Percentiles rank a stretch among this genome's conserved stretches.
phyloP scores from a whole-genome alignment of 495 filamentous ascomycete species.

The Polyplosphaeria fusca region DNA sequence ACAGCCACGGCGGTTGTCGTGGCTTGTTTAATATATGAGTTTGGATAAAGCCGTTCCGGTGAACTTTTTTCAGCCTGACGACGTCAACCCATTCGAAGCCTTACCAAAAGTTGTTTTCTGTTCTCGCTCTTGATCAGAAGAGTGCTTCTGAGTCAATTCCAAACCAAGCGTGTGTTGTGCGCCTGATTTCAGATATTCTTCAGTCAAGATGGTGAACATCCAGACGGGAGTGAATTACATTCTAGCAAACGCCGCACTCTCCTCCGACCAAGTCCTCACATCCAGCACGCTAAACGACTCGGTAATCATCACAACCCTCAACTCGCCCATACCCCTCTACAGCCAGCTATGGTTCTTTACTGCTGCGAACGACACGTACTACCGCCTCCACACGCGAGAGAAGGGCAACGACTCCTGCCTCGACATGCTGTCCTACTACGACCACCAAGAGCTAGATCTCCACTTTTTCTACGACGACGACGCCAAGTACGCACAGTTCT shows the following conservation, averaged over 20 bases:
- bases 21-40: no score
- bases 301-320: neutral
- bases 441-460: neutral
- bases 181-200: no score
- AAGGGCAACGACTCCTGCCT: conserved; percentile 10
- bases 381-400: conserved; percentile 9
- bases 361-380: neutral
- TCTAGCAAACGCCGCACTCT: conserved; percentile 5
- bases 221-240: no score
- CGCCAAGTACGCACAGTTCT: conserved; percentile 4
- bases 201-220: no score
- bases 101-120: no score
- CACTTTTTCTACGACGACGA: neutral
- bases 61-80: no score
- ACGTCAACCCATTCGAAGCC: no score
- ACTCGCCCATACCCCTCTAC: neutral
- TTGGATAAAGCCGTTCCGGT: no score
- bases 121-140: no score
- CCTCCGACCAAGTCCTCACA: neutral
- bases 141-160: no score
- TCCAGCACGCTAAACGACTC: conserved; percentile 4
- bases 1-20: no score
- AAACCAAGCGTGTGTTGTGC: no score
- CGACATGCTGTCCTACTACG: conserved; percentile 2
- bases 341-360: conserved; percentile 18